A percentile compares a stretch with the other conserved stretches of the same genome.
phyloP scores from a whole-genome alignment of 768 basidiomycete species.

The Mycena floridula region DNA sequence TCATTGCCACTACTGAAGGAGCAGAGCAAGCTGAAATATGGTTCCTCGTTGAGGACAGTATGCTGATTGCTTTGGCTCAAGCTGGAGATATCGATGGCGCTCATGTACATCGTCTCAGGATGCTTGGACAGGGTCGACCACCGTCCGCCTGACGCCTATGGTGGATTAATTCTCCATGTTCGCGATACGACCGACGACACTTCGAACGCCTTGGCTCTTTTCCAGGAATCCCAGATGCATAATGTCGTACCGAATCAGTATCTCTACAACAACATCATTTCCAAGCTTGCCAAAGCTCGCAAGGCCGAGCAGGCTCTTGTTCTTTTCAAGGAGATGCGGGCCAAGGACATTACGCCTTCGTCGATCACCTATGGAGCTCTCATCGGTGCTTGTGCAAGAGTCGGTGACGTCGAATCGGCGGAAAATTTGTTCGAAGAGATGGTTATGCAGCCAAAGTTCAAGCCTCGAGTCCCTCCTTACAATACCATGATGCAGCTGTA shows the following conservation, averaged over 20 bases:
- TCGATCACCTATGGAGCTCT: slow-evolving; percentile 94
- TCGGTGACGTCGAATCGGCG: slow-evolving; percentile 81
- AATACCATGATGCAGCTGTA: slow-evolving; percentile 99
- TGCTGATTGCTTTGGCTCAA: slow-evolving; percentile 85
- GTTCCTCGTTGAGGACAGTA: slow-evolving; percentile 79
- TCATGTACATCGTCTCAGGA: slow-evolving; percentile 71
- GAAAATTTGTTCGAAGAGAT: slow-evolving; percentile 85
- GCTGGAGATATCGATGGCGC: slow-evolving; percentile 75
- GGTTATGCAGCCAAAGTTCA: slow-evolving; percentile 65
- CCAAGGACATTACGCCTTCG: slow-evolving; percentile 50
- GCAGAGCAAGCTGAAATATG: slow-evolving; percentile 53
- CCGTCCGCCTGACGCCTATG: slow-evolving; percentile 91
- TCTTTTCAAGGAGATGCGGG: slow-evolving; percentile 86
- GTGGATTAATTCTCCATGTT: slow-evolving; percentile 77
- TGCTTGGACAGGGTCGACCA: slow-evolving; percentile 69
- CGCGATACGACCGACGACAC: slow-evolving; percentile 97
- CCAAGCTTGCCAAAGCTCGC: slow-evolving; percentile 89
- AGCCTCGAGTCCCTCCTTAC: slow-evolving; percentile 88
- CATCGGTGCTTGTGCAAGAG: slow-evolving; percentile 89
- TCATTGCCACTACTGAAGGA: slow-evolving; percentile 42
- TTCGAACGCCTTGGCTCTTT: slow-evolving; percentile 78
- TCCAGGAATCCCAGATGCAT: slow-evolving; percentile 65
- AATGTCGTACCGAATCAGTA: slow-evolving; percentile 77
- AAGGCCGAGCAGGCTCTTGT: slow-evolving; percentile 87
- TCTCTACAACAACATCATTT: slow-evolving; percentile 96